Evolutionary conservation across 1,139 yeast genomes (phyloP), one percentile per base, ranked within the genome.

Genomic region (Wickerhamiella pararugosa): DNA sequence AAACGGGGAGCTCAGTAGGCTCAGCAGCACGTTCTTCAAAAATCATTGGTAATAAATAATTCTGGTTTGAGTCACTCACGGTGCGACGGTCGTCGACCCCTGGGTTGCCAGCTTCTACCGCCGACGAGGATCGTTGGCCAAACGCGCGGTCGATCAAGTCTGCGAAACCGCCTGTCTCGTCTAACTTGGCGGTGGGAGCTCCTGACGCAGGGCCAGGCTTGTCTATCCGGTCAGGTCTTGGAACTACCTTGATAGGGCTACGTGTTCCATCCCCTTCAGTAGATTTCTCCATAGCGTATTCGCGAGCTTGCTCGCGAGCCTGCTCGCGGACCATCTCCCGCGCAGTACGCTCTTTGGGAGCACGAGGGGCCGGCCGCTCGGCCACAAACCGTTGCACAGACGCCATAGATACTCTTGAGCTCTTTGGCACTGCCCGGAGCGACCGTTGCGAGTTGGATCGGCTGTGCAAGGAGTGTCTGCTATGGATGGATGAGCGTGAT

Each of bases 21-120:
- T 61, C 64, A 5, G 64, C 64, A 46, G 27, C 37, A 10, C 11
- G 64, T 41, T 62, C 66, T 45, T 62, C 66, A 42, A 61, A 61
- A 28, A 61, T 59, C 60, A 60, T 60, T 3, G 65, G 65, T 44
- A 61, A 42, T 25, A 51, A 42, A 34, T 45, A 49, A 21, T 32
- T 35, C 8, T 42, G 41, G 6, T 31, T 35, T 5, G 21, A 15
- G 25, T 31, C 29, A 33, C 27, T 7, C 5, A 36, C 39, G n/a
- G 39, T 36, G 11, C 39, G 28, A 5, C 39, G 32, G 15, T 36
- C 39, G 15, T 36, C 39, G n/a, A 36, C 30, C 5, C 21, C 28
- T 11, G 9, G 33, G 8, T 36, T n/a, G 29, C n/a, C 33, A 10
- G 31, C 27, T 8, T 29, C 30, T 10, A 26, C 11, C 4, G 25